Conservation (phyloP, 345 rosid genomes). For the Combretum micranthum region DNA sequence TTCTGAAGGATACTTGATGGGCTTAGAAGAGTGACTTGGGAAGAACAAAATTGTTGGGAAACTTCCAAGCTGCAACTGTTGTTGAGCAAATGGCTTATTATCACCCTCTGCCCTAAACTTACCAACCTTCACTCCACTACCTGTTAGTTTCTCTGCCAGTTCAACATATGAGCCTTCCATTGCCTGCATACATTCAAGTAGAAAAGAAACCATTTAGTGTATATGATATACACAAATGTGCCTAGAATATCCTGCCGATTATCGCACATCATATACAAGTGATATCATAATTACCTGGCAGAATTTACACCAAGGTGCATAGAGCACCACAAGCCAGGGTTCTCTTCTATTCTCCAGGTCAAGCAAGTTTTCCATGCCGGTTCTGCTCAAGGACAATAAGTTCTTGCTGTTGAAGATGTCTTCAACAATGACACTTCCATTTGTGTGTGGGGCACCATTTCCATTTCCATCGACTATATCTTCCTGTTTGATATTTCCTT, state of each 20-base stretch:
- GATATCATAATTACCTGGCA: constrained; percentile 44
- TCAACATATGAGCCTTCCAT: constrained; percentile 77
- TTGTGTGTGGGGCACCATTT: constrained; percentile 26
- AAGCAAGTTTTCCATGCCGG: constrained; percentile 74
- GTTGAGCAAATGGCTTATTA: constrained; percentile 71
- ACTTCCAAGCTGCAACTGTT: constrained; percentile 70
- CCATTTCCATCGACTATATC: constrained; percentile 26
- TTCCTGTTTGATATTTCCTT: constrained; percentile 68
- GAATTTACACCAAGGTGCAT: constrained; percentile 96
- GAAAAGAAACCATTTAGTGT: too few species aligned
- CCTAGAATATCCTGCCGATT: too few species aligned
- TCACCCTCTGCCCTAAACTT: constrained; percentile 84
- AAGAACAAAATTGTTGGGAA: constrained; percentile 83
- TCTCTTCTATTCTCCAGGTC: constrained; percentile 61
- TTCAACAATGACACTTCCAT: constrained; percentile 24
- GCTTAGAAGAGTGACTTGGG: constrained; percentile 61
- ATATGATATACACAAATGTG: too few species aligned
- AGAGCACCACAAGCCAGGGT: constrained; percentile 83
- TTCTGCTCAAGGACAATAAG: constrained; percentile 56
- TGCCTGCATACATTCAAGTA: constrained; percentile 19
- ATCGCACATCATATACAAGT: too few species aligned
- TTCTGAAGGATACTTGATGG: constrained; percentile 79
- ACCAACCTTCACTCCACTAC: constrained; percentile 80
- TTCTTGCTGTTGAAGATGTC: constrained; percentile 60
- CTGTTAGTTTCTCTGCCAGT: constrained; percentile 66